These are phyloP conservation scores for Pilasporangium apinafurcum DNA, from an alignment of 352 stramenopile genomes.

Conservation along the genomic window DNA sequence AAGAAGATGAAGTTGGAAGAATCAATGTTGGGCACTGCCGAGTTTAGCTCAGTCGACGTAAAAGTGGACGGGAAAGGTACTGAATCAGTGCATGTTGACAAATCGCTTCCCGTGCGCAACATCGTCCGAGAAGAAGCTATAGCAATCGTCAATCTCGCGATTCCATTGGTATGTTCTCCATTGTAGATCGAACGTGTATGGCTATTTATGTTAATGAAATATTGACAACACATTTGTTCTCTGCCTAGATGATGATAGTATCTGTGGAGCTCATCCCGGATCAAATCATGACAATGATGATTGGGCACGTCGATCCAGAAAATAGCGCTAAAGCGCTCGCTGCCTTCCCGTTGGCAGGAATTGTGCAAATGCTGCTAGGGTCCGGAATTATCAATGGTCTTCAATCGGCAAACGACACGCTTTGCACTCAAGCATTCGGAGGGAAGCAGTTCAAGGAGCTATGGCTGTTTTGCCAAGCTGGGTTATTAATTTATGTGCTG, in stretches of 20 bases:
- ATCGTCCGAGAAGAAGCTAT: slow-evolving; percentile 9
- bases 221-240: too few species aligned
- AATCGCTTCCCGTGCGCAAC: slow-evolving; percentile 4
- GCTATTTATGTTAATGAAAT: too few species aligned
- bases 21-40: too few species aligned
- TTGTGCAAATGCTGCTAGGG: slow-evolving; percentile 12
- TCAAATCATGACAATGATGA: slow-evolving; percentile 28
- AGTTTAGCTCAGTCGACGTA: too few species aligned
- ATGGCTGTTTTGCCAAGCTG: slow-evolving; percentile 37
- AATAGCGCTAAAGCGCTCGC: slow-evolving; percentile 33
- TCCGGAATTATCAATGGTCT: slow-evolving; percentile 16
- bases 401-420: slow-evolving; percentile 20
- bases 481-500: slow-evolving; percentile 12
- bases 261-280: slow-evolving; percentile 33
- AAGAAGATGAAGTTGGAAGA: not conserved
- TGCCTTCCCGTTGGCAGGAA: slow-evolving; percentile 7
- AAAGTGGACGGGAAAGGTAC: too few species aligned
- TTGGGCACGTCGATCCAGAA: slow-evolving; percentile 13
- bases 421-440: slow-evolving; percentile 31
- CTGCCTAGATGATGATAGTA: slow-evolving; percentile 20
- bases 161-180: too few species aligned
- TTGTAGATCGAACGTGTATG: too few species aligned
- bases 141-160: slow-evolving; percentile 6
- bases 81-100: slow-evolving; percentile 13
- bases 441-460: slow-evolving; percentile 22